These are phyloP conservation scores for Halophytophthora batemanensis DNA, from an alignment of 352 stramenopile genomes.

Conservation along the genomic window DNA sequence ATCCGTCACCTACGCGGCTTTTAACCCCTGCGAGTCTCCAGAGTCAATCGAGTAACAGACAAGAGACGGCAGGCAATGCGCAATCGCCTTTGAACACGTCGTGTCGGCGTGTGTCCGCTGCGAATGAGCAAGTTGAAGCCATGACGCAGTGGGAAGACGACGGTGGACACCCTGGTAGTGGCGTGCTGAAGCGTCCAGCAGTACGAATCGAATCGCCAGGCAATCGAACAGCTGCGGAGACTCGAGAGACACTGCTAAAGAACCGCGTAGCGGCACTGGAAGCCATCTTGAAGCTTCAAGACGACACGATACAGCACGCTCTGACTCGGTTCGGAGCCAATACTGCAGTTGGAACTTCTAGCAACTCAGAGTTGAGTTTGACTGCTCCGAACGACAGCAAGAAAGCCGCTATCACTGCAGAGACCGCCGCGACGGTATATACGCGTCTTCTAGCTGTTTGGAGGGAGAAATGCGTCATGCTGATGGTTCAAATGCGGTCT, in stretches of 20 bases:
- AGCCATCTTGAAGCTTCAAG: conserved; percentile 55
- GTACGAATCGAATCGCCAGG: not conserved
- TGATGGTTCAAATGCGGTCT: conserved; percentile 56
- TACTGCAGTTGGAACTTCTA: not conserved
- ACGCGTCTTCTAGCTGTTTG: conserved; percentile 26
- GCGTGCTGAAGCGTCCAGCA: conserved; percentile 4
- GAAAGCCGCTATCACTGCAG: conserved; percentile 5
- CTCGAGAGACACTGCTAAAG: conserved; percentile 29
- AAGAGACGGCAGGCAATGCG: not conserved
- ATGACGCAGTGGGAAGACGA: not conserved
- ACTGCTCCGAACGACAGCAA: not conserved
- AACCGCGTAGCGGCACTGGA: conserved; percentile 54
- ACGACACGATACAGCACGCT: conserved; percentile 38
- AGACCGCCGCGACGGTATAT: conserved; percentile 15
- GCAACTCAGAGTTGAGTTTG: conserved; percentile 1
- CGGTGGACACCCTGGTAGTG: not conserved
- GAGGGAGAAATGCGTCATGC: conserved; percentile 52
- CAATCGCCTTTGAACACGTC: too few species aligned
- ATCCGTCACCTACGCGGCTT: conserved; percentile 9
- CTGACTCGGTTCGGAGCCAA: conserved; percentile 26
- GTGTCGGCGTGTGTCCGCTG: too few species aligned
- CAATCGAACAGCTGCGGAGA: not conserved
- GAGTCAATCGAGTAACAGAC: not conserved
- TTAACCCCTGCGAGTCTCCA: conserved; percentile 8
- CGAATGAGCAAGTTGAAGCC: too few species aligned